Conservation (phyloP, 148 eudicot species). For the Nepenthes gracilis region DNA sequence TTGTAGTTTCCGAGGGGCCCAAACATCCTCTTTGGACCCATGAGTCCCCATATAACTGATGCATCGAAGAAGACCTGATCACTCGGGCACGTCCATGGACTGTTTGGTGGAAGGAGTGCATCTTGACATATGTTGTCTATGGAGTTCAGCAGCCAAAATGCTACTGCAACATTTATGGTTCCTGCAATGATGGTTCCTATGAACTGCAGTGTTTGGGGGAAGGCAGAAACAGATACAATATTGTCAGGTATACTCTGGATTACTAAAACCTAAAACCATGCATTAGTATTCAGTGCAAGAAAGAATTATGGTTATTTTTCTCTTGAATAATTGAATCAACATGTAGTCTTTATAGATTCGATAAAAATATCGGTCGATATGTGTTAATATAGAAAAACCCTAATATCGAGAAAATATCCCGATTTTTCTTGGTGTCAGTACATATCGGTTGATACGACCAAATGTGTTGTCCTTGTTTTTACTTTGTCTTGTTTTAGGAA, state of each 20-base stretch:
- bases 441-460: too few relatives aligned
- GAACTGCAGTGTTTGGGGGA: conserved; percentile 35
- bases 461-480: too few relatives aligned
- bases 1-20: conserved; percentile 69
- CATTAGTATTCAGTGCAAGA: background rate
- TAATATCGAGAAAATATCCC: too few relatives aligned
- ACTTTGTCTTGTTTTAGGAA: too few relatives aligned
- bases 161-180: conserved; percentile 73
- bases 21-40: conserved; percentile 83
- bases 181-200: conserved; percentile 95
- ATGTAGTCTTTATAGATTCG: too few relatives aligned
- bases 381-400: too few relatives aligned
- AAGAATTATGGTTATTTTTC: background rate
- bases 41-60: conserved; percentile 95
- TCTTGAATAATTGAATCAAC: background rate
- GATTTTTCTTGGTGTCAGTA: too few relatives aligned
- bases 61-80: conserved; percentile 92
- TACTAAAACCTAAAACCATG: background rate
- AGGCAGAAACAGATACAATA: conserved; percentile 1
- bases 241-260: background rate
- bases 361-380: too few relatives aligned
- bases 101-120: conserved; percentile 63
- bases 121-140: conserved; percentile 72
- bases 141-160: conserved; percentile 77
- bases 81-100: conserved; percentile 95